Percentiles rank a stretch among this genome's conserved stretches.
phyloP scores from a whole-genome alignment of 2,329 filamentous ascomycete genomes.

The Beauveria sp. region DNA sequence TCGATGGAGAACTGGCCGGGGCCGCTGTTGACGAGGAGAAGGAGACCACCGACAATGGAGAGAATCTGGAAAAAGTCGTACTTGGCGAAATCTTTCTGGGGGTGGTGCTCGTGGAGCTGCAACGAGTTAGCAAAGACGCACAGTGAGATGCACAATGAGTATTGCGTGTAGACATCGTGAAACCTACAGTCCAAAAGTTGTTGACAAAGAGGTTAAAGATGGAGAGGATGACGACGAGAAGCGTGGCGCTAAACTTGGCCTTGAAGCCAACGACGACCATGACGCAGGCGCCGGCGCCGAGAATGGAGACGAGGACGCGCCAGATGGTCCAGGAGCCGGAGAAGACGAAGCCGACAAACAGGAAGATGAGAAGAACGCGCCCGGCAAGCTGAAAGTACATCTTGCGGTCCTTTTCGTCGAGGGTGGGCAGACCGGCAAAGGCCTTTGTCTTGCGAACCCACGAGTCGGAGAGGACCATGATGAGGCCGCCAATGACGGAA shows the following conservation, averaged over 20 bases:
- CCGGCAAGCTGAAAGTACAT: conserved; percentile 99
- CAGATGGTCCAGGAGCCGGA: conserved; percentile 88
- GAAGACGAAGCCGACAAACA: conserved; percentile 95
- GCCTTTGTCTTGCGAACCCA: conserved; percentile 98
- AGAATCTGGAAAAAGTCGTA: conserved; percentile 99
- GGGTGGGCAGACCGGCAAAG: conserved; percentile 83
- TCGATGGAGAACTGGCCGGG: conserved; percentile 97
- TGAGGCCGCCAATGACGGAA: conserved; percentile 89
- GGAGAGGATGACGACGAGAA: conserved; percentile 90
- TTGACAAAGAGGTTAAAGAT: conserved; percentile 96
- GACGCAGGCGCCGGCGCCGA: conserved; percentile 85
- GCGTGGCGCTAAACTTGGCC: conserved; percentile 96
- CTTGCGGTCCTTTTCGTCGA: conserved; percentile 99
- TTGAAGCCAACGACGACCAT: conserved; percentile 99
- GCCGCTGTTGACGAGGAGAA: conserved; percentile 96
- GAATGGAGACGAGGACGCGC: conserved; percentile 72
- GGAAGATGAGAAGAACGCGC: conserved; percentile 90
- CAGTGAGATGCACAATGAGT: conserved; percentile 16
- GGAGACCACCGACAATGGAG: conserved; percentile 92
- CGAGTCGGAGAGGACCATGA: conserved; percentile 97
- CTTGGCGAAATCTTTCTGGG: conserved; percentile 99
- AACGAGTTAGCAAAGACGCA: conserved; percentile 2
- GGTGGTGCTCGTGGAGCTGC: conserved; percentile 92
- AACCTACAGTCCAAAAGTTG: conserved; percentile 97
- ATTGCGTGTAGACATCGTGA: background rate